Evolutionary conservation across 495 filamentous ascomycete genomes (phyloP).

Genomic region (Penicillium goetzii): DNA sequence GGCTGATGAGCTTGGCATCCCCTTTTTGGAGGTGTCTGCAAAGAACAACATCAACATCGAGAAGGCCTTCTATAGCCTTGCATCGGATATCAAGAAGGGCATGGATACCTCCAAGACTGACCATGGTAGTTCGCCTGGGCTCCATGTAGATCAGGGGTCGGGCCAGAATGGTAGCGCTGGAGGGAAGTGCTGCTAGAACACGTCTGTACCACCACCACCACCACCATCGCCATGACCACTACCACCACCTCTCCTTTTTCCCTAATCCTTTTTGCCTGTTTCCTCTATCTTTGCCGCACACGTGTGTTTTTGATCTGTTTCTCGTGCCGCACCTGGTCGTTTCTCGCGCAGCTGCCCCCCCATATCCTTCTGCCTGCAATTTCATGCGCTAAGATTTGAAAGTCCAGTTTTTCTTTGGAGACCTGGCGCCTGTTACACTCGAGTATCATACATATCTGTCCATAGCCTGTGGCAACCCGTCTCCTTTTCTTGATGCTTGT

Average conservation of each 20-base stretch:
- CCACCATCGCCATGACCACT: conserved; percentile 1
- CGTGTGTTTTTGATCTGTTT: conserved; percentile 14
- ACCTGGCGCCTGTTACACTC: conserved; percentile 23
- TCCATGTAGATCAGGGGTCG: conserved; percentile 71
- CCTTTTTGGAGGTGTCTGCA: conserved; percentile 96
- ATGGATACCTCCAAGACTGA: conserved; percentile 77
- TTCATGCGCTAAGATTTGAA: conserved; percentile 34
- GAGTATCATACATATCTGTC: conserved; percentile 33
- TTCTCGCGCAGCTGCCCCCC: conserved; percentile 14
- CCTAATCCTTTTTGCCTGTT: conserved; percentile 8
- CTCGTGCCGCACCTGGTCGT: conserved; percentile 20
- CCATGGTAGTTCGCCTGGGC: conserved; percentile 62
- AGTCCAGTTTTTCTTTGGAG: conserved; percentile 26
- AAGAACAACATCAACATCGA: conserved; percentile 99
- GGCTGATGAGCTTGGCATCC: conserved; percentile 94
- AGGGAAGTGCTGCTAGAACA: conserved; percentile 83
- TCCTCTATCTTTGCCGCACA: conserved; percentile 15
- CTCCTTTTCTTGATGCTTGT: neutral
- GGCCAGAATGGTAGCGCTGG: conserved; percentile 61
- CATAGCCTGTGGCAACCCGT: conserved; percentile 22
- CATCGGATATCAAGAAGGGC: conserved; percentile 94
- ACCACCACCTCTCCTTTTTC: conserved; percentile 19
- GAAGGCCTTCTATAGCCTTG: conserved; percentile 95
- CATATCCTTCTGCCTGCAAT: conserved; percentile 31
- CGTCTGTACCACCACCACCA: conserved; percentile 27